phyloP scores from a whole-genome alignment of 352 stramenopile species.

The Phytopythium mirpurense region DNA sequence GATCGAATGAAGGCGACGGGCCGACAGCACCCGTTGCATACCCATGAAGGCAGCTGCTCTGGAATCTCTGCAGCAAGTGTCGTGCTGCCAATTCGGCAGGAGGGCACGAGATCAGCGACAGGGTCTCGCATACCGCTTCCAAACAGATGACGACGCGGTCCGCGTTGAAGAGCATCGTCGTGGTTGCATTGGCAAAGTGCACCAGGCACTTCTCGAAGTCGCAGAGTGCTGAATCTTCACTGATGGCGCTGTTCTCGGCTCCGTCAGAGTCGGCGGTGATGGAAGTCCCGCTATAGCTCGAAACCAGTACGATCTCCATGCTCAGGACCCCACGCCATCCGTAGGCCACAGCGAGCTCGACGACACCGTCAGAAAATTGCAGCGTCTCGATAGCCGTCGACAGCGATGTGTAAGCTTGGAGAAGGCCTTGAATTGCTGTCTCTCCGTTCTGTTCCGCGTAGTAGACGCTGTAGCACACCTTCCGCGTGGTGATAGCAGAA shows the following conservation, averaged over 20 bases:
- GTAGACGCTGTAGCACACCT: conserved; percentile 26
- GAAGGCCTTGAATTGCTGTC: conserved; percentile 17
- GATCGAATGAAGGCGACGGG: conserved; percentile 16
- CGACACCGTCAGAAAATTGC: not conserved
- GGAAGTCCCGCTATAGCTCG: conserved; percentile 21
- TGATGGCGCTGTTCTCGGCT: not conserved
- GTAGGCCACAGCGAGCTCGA: conserved; percentile 43
- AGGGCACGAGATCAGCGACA: conserved; percentile 51
- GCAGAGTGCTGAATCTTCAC: not conserved
- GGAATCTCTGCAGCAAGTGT: conserved; percentile 26
- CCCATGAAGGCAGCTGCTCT: conserved; percentile 2
- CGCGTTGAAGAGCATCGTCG: conserved; percentile 26
- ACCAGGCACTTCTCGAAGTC: conserved; percentile 48
- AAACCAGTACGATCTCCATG: conserved; percentile 43
- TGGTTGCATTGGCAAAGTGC: conserved; percentile 14
- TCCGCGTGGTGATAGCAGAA: conserved; percentile 23
- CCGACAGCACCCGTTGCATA: conserved; percentile 5
- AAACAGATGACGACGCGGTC: conserved; percentile 29
- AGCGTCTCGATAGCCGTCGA: conserved; percentile 17
- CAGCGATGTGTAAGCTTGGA: conserved; percentile 19
- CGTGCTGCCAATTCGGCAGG: conserved; percentile 31
- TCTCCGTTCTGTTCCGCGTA: conserved; percentile 22
- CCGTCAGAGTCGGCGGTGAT: not conserved
- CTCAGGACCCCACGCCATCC: conserved; percentile 56
- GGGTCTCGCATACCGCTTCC: conserved; percentile 42